These are phyloP conservation scores for Botryotinia globosa DNA, from an alignment of 2,329 filamentous ascomycete species.

Conservation along the genomic window DNA sequence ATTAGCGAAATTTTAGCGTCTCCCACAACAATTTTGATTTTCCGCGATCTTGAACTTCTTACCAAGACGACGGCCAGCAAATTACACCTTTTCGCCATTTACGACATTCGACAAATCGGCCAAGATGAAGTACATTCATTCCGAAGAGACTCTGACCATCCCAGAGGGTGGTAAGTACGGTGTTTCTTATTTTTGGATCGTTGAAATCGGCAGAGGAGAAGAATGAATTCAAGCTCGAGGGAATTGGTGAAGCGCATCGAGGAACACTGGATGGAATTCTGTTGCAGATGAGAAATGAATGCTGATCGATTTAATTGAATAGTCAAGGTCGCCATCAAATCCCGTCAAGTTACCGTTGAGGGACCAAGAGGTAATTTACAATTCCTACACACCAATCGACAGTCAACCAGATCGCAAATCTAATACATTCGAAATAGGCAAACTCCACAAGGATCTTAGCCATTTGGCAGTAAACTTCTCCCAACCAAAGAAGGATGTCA, in stretches of 20 bases:
- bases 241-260: slow-evolving; percentile 16
- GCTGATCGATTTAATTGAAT: slow-evolving; percentile 44
- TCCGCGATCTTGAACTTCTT: slow-evolving; percentile 19
- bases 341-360: slow-evolving; percentile 93
- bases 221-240: slow-evolving; percentile 9
- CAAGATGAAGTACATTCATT: slow-evolving; percentile 99
- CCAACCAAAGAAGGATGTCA: slow-evolving; percentile 76
- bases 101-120: slow-evolving; percentile 37
- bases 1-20: slow-evolving; percentile 18
- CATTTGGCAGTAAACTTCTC: slow-evolving; percentile 97
- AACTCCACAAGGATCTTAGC: slow-evolving; percentile 94
- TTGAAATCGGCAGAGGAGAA: slow-evolving; percentile 1
- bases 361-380: slow-evolving; percentile 76
- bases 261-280: slow-evolving; percentile 2
- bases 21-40: slow-evolving; percentile 22
- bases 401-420: slow-evolving; percentile 29
- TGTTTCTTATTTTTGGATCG: background rate
- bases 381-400: slow-evolving; percentile 18
- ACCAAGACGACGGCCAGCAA: slow-evolving; percentile 21
- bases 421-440: slow-evolving; percentile 57
- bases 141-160: slow-evolving; percentile 90
- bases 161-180: slow-evolving; percentile 86
- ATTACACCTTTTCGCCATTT: slow-evolving; percentile 22
- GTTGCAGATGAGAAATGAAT: slow-evolving; percentile 28
- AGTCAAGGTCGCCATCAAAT: slow-evolving; percentile 99